A percentile compares a stretch with the other conserved stretches of the same genome.
phyloP scores from a whole-genome alignment of 192 early-diverging fungal genomes.

The Coemansia sp. region DNA sequence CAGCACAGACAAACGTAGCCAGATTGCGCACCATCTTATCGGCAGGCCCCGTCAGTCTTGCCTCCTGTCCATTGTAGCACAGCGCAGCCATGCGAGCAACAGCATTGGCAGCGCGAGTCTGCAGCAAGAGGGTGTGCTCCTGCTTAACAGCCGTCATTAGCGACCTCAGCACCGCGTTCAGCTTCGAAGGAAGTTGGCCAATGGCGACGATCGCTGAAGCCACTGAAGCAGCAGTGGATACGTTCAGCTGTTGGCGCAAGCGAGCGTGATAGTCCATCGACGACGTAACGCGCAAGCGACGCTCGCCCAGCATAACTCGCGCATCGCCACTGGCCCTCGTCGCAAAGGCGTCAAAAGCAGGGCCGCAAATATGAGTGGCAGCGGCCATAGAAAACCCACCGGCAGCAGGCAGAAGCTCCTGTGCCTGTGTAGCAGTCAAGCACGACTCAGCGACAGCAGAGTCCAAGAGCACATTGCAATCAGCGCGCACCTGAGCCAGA shows the following conservation, averaged over 20 bases:
- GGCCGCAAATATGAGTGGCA: constrained; percentile 52
- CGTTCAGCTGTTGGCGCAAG: constrained; percentile 63
- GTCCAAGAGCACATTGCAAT: constrained; percentile 65
- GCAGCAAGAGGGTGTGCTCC: constrained; percentile 58
- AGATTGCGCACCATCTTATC: constrained; percentile 92
- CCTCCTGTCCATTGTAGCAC: constrained; percentile 18
- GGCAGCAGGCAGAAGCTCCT: constrained; percentile 19
- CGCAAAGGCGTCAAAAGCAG: constrained; percentile 50
- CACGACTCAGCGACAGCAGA: constrained; percentile 27
- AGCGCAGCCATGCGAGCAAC: constrained; percentile 49
- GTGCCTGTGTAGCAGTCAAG: neutral
- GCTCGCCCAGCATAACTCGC: constrained; percentile 50
- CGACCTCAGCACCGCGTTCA: constrained; percentile 80
- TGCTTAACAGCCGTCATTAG: constrained; percentile 84
- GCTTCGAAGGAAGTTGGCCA: constrained; percentile 73
- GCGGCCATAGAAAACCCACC: constrained; percentile 62
- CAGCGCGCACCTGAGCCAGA: constrained; percentile 62
- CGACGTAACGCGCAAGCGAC: constrained; percentile 60
- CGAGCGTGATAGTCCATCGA: constrained; percentile 68
- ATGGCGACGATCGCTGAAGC: constrained; percentile 81
- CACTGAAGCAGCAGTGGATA: constrained; percentile 59
- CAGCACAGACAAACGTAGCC: constrained; percentile 78
- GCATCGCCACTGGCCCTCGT: constrained; percentile 18
- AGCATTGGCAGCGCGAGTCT: constrained; percentile 57
- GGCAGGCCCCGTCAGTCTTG: constrained; percentile 49